Evolutionary conservation across 2,329 filamentous ascomycete genomes (phyloP).

Genomic region (Aspergillus texensis): DNA sequence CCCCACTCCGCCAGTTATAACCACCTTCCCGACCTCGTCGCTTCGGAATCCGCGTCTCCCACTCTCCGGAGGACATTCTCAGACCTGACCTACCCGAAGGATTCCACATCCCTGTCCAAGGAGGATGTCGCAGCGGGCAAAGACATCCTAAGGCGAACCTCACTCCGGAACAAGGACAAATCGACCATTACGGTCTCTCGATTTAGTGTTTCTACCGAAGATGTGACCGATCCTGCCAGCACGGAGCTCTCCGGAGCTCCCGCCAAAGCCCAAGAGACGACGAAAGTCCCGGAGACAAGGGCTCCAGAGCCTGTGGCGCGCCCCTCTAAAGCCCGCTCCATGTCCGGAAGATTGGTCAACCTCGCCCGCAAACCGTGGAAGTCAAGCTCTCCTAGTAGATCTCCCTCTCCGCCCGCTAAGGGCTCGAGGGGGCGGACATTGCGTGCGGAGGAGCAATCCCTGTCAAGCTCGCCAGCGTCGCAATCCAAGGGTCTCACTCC

Average conservation of each 20-base stretch:
- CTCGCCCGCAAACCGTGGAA: conserved; percentile 57
- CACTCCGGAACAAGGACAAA: conserved; percentile 39
- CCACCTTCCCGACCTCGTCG: conserved; percentile 49
- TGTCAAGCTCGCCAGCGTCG: conserved; percentile 21
- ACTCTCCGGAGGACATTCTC: conserved; percentile 54
- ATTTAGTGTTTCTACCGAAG: conserved; percentile 42
- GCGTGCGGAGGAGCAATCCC: conserved; percentile 33
- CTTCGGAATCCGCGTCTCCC: conserved; percentile 35
- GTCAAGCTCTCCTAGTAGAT: conserved; percentile 46
- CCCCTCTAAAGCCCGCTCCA: conserved; percentile 47
- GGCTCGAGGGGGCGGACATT: conserved; percentile 27
- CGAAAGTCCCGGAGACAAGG: conserved; percentile 30
- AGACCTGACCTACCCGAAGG: conserved; percentile 49
- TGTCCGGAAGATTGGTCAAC: conserved; percentile 54
- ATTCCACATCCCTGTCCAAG: conserved; percentile 39
- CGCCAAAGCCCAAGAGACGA: conserved; percentile 5
- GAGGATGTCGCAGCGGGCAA: conserved; percentile 44
- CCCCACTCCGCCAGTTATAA: conserved; percentile 62
- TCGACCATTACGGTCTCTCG: conserved; percentile 34
- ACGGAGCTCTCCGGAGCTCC: conserved; percentile 22
- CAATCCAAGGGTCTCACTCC: conserved; percentile 21
- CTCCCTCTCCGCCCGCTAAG: conserved; percentile 49
- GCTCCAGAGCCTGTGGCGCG: conserved; percentile 35
- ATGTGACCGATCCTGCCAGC: conserved; percentile 31
- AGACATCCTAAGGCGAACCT: conserved; percentile 46